These are phyloP conservation scores for Podospora pseudoanserina DNA, from an alignment of 495 filamentous ascomycete genomes.

Conservation along the genomic window DNA sequence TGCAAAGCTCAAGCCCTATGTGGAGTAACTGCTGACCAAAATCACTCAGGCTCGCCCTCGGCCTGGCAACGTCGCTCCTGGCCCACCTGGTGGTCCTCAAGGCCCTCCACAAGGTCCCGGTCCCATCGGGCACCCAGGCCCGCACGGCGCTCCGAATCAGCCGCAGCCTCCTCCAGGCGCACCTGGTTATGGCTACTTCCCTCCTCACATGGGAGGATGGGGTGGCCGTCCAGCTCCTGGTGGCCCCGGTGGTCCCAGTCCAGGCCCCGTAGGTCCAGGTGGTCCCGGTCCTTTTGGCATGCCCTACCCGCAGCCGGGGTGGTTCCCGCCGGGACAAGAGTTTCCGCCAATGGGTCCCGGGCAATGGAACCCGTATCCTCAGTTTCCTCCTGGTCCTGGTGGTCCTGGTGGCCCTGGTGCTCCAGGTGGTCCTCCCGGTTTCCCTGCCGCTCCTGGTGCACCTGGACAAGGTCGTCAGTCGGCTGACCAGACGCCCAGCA, in stretches of 20 bases:
- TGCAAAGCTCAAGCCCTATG: conserved; percentile 8
- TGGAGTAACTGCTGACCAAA: conserved; percentile 26
- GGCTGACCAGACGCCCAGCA: conserved; percentile 36
- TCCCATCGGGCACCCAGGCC: conserved; percentile 27
- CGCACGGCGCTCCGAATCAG: conserved; percentile 29
- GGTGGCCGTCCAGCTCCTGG: conserved; percentile 29
- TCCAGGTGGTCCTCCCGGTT: conserved; percentile 34
- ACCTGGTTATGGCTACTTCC: conserved; percentile 37
- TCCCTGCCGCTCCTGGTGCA: conserved; percentile 26
- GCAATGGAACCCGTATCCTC: conserved; percentile 50
- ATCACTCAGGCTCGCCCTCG: conserved; percentile 37
- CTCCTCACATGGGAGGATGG: conserved; percentile 53
- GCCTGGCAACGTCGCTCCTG: conserved; percentile 34
- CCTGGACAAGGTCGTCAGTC: conserved; percentile 31
- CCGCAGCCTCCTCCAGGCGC: conserved; percentile 28
- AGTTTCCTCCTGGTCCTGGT: conserved; percentile 47
- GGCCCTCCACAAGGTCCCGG: conserved; percentile 32
- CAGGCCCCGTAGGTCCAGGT: conserved; percentile 19
- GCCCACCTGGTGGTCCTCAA: conserved; percentile 19
- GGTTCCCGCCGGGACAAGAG: conserved; percentile 79
- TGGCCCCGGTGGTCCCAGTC: conserved; percentile 26
- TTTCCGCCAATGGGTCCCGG: conserved; percentile 62
- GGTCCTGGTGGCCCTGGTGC: conserved; percentile 35
- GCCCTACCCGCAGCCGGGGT: conserved; percentile 61
- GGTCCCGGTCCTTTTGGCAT: conserved; percentile 44